Conservation (phyloP, 176 grass and related monocot genomes). For the Puya raimondii region DNA sequence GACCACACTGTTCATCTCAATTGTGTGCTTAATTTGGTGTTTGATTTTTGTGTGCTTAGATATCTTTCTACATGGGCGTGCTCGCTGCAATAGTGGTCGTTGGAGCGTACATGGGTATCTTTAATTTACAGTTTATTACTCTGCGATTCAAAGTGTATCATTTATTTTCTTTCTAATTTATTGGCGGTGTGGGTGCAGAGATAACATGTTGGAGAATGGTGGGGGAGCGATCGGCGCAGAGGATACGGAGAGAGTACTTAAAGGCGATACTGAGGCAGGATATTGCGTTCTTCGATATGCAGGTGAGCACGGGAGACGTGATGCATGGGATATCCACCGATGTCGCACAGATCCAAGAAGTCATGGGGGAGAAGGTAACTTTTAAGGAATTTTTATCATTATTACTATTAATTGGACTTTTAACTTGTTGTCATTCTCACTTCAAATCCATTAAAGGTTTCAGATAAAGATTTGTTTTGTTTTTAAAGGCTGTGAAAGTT, state of each 20-base stretch:
- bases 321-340: slow-evolving; percentile 68
- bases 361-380: slow-evolving; percentile 58
- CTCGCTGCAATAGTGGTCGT: slow-evolving; percentile 42
- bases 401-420: neutral
- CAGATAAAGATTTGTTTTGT: too few species aligned
- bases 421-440: neutral
- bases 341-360: slow-evolving; percentile 55
- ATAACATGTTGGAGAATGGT: slow-evolving; percentile 62
- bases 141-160: too few species aligned
- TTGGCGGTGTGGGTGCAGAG: slow-evolving; percentile 19
- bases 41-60: slow-evolving; percentile 13
- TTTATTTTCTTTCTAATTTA: neutral
- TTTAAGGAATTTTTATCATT: too few species aligned
- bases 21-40: neutral
- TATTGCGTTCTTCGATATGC: slow-evolving; percentile 61
- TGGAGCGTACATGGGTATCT: slow-evolving; percentile 46
- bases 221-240: slow-evolving; percentile 43
- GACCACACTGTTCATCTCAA: neutral
- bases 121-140: neutral
- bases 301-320: slow-evolving; percentile 59
- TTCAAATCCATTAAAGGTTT: neutral
- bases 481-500: too few species aligned
- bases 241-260: slow-evolving; percentile 45
- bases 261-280: slow-evolving; percentile 56
- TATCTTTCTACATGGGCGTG: slow-evolving; percentile 45